phyloP scores from a whole-genome alignment of 2,329 filamentous ascomycete species.

The Exserohilum rostratum region DNA sequence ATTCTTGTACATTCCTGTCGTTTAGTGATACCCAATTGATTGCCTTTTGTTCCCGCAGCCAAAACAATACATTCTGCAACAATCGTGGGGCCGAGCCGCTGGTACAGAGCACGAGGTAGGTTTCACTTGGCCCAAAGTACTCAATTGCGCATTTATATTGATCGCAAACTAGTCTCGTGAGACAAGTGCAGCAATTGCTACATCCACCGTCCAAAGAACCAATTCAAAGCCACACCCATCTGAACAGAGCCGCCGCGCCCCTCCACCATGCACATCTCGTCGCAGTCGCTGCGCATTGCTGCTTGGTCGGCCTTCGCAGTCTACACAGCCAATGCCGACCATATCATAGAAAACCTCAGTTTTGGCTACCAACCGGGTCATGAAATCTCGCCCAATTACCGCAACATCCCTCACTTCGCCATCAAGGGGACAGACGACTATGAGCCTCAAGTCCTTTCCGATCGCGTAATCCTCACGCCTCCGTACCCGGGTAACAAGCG shows the following conservation, averaged over 20 bases:
- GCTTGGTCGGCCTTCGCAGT: conserved; percentile 53
- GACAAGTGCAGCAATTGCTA: background rate
- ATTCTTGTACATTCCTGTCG: conserved; percentile 21
- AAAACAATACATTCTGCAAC: conserved; percentile 10
- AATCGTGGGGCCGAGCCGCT: conserved; percentile 25
- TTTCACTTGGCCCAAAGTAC: background rate
- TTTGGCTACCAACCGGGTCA: conserved; percentile 71
- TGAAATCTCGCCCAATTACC: conserved; percentile 69
- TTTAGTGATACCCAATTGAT: conserved; percentile 38
- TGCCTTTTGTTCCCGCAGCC: conserved; percentile 7
- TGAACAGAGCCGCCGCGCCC: conserved; percentile 15
- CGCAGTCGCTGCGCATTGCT: conserved; percentile 50
- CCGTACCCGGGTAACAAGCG: conserved; percentile 84
- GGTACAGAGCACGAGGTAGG: conserved; percentile 21
- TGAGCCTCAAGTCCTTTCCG: conserved; percentile 71
- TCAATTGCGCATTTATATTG: background rate
- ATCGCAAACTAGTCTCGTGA: background rate
- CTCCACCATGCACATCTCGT: conserved; percentile 41
- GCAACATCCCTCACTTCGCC: conserved; percentile 62
- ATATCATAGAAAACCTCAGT: conserved; percentile 73
- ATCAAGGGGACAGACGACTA: conserved; percentile 60
- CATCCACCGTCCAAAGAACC: background rate
- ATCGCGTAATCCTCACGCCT: conserved; percentile 90
- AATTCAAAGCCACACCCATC: background rate
- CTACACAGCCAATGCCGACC: conserved; percentile 65